phyloP scores from a whole-genome alignment of 2,329 filamentous ascomycete genomes.

The Aspergillus carbonarius region DNA sequence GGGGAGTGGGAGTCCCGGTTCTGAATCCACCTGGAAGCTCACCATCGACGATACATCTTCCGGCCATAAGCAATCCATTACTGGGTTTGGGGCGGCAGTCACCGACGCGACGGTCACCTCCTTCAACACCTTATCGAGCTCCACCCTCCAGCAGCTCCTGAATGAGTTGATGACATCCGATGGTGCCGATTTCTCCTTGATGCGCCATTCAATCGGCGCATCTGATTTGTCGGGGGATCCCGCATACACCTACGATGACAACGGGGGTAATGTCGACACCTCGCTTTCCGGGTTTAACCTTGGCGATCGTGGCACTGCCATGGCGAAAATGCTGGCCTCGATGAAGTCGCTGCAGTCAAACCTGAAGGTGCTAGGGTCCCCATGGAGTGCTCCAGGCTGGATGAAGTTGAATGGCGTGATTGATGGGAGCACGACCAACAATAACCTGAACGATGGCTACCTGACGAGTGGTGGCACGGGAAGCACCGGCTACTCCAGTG shows the following conservation, averaged over 20 bases:
- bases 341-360: constrained; percentile 38
- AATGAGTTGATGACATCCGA: constrained; percentile 34
- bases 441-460: constrained; percentile 34
- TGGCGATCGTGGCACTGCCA: constrained; percentile 35
- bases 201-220: constrained; percentile 43
- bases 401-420: constrained; percentile 42
- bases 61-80: constrained; percentile 29
- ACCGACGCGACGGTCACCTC: constrained; percentile 41
- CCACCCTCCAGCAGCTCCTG: constrained; percentile 31
- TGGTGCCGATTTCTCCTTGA: constrained; percentile 39
- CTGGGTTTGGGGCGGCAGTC: constrained; percentile 40
- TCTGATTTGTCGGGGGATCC: constrained; percentile 35
- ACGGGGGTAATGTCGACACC: constrained; percentile 33
- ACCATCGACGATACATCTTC: constrained; percentile 26
- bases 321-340: constrained; percentile 38
- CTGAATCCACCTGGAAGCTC: constrained; percentile 27
- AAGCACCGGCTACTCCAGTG: constrained; percentile 32
- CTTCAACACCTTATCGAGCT: constrained; percentile 33
- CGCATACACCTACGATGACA: constrained; percentile 42
- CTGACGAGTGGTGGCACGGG: constrained; percentile 24
- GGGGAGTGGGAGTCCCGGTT: constrained; percentile 19
- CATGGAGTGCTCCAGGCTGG: constrained; percentile 42
- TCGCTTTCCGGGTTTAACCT: constrained; percentile 32
- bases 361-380: constrained; percentile 37
- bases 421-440: constrained; percentile 27